phyloP scores from a whole-genome alignment of 257 asterid genomes.

The Plantago elongata region DNA sequence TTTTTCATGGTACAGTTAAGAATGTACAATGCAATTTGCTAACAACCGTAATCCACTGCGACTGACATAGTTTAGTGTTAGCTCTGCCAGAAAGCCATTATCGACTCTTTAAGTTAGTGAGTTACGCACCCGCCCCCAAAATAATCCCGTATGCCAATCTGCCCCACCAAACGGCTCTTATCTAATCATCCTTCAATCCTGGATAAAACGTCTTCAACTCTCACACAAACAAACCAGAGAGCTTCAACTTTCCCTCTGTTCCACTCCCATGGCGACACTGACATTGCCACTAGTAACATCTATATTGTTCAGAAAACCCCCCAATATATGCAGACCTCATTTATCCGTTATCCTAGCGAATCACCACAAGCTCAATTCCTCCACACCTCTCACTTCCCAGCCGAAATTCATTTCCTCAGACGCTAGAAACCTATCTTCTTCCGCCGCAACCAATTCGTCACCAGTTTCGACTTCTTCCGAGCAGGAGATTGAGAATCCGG shows the following conservation, averaged over 20 bases:
- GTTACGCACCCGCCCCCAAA: no score
- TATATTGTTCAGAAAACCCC: slow-evolving; percentile 39
- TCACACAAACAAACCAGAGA: no score
- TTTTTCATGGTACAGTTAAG: no score
- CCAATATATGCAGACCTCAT: slow-evolving; percentile 25
- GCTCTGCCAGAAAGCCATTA: no score
- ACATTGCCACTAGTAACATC: slow-evolving; percentile 65
- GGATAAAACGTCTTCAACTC: no score
- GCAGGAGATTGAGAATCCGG: slow-evolving; percentile 24
- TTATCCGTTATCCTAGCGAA: slow-evolving; percentile 31
- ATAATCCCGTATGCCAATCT: no score
- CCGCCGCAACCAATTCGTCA: slow-evolving; percentile 29
- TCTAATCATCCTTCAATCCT: no score
- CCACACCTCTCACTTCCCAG: slow-evolving; percentile 22
- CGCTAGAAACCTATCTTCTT: slow-evolving; percentile 23
- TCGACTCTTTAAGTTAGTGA: no score
- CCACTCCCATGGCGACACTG: slow-evolving; percentile 49
- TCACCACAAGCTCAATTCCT: slow-evolving; percentile 22
- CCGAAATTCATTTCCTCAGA: slow-evolving; percentile 34
- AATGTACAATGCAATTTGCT: no score
- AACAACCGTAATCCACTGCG: no score
- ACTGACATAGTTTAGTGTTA: no score
- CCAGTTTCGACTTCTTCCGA: slow-evolving; percentile 28
- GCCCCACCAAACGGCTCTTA: no score
- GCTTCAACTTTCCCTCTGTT: not conserved